A percentile compares a stretch with the other conserved stretches of the same genome.
These are phyloP conservation scores for Fremontodendron californicum DNA, from an alignment of 345 rosid genomes.

Conservation along the genomic window DNA sequence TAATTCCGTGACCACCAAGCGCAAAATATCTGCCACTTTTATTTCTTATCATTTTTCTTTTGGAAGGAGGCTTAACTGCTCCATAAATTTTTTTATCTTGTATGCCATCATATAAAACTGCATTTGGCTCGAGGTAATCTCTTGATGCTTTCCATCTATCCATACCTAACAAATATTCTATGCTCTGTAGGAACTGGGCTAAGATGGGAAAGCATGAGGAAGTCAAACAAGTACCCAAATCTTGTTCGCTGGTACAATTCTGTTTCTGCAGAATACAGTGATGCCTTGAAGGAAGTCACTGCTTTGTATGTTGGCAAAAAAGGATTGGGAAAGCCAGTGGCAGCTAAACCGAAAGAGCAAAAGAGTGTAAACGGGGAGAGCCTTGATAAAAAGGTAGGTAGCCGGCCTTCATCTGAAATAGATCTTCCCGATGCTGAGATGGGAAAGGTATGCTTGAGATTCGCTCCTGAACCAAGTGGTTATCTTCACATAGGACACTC, in stretches of 20 bases:
- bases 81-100: neutral
- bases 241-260: conserved; percentile 89
- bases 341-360: conserved; percentile 43
- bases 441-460: conserved; percentile 75
- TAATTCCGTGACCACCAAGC: neutral
- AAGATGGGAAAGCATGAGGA: conserved; percentile 95
- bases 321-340: conserved; percentile 51
- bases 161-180: neutral
- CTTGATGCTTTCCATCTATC: neutral
- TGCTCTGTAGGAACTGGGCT: conserved; percentile 55
- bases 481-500: conserved; percentile 96
- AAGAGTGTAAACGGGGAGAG: conserved; percentile 36
- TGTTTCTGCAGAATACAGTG: conserved; percentile 49
- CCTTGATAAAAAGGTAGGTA: conserved; percentile 48
- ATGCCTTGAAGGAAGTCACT: conserved; percentile 45
- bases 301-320: conserved; percentile 52
- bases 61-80: neutral
- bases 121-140: neutral
- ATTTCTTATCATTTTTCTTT: neutral
- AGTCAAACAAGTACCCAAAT: conserved; percentile 79
- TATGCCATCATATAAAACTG: neutral
- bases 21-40: neutral
- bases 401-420: conserved; percentile 45
- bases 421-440: conserved; percentile 81
- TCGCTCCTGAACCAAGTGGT: conserved; percentile 98